Base-by-base conservation (phyloP, 192 early-diverging fungal species). In the Pecoramyces ruminantium region DNA sequence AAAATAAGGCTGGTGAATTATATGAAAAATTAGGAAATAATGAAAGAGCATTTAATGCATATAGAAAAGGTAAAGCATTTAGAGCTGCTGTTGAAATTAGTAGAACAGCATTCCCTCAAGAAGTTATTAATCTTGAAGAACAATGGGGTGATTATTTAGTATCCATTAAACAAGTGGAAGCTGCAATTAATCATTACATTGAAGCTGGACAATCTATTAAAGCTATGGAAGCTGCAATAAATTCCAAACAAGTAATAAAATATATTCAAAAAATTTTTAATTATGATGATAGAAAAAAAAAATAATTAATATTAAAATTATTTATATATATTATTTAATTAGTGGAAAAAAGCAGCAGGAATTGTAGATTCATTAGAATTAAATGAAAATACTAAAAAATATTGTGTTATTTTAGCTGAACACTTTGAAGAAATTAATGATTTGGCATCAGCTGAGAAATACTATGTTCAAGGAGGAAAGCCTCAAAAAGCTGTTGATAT, bases 401-500 rank as follows among this genome's bases (percentile, higher is more conserved):
- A 89, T 78, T 85, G 89, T 78, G 29, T 88, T 42, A 85, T 86
- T 38, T 84, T 92, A 18, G 90, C 90, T 5, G 82, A 84, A 25
- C 90, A 91, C 81, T 92, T 92, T 79, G 82, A 83, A 27, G 84
- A 84, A 18, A 83, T 84, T 16, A 77, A 78, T 13, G 90, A 92
- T 42, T 86, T 79, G 58, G 34, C 38, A 2, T 81, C 80, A 28
- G 90, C 90, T 28, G 90, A 92, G 80, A 90, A 86, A 83, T 92
- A 92, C 79, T 92, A 83, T 82, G 87, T 92, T 27, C 80, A 82
- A 78, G 90, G 87, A 2, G 87, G 84, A 17, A 84, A 81, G 29
- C 87, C 90, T n/a, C 88, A 91, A 82, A 88, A 88, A 39, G 90
- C 90, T 38, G 90, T 92, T 29, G 89, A 92, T 39, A 92, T 92